Base-by-base conservation (phyloP, 208 protist genomes). In the Phytomonas sp. region DNA sequence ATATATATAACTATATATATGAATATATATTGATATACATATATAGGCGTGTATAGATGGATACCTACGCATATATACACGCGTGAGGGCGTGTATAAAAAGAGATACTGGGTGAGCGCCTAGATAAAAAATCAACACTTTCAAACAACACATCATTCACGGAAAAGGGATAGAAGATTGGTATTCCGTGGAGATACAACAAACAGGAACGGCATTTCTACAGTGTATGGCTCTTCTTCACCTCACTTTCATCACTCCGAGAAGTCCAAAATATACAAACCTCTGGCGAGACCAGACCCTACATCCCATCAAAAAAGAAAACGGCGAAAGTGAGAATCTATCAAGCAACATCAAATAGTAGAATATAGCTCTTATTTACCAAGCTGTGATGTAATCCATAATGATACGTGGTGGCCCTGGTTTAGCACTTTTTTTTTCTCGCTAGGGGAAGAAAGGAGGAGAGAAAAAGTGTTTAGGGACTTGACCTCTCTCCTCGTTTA, bases 241-340 rank as follows among this genome's bases (percentile, higher is more conserved):
- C 9, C 9, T 62, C 9, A 62, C 60, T 62, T 4, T 36, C 9
- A 62, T 62, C 9, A 62, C 9, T 13, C 9, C 31, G 9, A 13
- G 9, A 31, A 62, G 9, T 62, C 60, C 4, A 62, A 36, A 13
- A 62, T 31, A 36, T 62, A 9, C 31, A 62, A 4, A 62, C 4
- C 9, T 13, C 30, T 9, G 9, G 9, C 31, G 31, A 62, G 31
- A 62, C 9, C 30, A 62, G 31, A 62, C 9, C 60, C 4, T 9
- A 62, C 60, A 62, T 62, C 9, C 60, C 9, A 62, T 60, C 29
- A 62, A 62, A 62, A 62, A 36, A 62, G 9, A 9, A 62, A 62
- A 62, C 9, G 60, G 9, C 31, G 9, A 13, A 9, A 13, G 30
- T 62, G 29, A 34, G 9, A 62, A 36, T 4, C 4, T 36, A 62